Evolutionary conservation across 306 rosid species (phyloP).

Genomic region (Vachellia collinsii): DNA sequence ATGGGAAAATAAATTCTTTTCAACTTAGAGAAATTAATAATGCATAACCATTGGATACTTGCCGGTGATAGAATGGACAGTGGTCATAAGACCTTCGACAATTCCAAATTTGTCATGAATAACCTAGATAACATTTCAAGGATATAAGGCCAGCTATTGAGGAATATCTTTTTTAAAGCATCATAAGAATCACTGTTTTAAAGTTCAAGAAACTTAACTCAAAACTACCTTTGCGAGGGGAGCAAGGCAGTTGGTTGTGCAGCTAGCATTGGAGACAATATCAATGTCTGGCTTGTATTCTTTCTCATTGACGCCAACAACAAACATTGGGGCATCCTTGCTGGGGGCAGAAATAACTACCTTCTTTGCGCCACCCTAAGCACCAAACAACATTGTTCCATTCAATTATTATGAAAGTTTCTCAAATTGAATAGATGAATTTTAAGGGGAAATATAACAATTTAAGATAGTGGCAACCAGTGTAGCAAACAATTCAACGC

Average conservation of each 20-base stretch:
- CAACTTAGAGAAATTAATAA: not conserved
- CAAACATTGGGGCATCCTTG: constrained; percentile 95
- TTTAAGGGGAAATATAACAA: not conserved
- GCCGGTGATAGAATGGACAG: constrained; percentile 79
- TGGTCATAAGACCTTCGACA: constrained; percentile 81
- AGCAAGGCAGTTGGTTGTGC: constrained; percentile 93
- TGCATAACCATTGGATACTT: constrained; percentile 19
- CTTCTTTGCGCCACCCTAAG: constrained; percentile 93
- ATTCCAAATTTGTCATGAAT: constrained; percentile 75
- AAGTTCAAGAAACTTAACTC: constrained; percentile 5
- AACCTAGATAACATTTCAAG: constrained; percentile 48
- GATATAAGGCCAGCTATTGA: constrained; percentile 6
- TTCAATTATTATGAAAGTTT: not conserved
- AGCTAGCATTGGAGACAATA: constrained; percentile 86
- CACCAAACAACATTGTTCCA: not conserved
- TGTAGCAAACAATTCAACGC: not conserved
- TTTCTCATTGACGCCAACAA: constrained; percentile 92
- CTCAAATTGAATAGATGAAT: not conserved
- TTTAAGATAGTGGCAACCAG: not conserved
- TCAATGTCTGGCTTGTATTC: constrained; percentile 69
- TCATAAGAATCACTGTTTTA: not conserved
- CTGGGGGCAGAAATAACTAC: constrained; percentile 95
- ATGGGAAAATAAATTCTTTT: not conserved
- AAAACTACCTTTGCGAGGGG: constrained; percentile 80
- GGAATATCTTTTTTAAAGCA: not conserved